A percentile compares a stretch with the other conserved stretches of the same genome.
Conservation (phyloP, 1,284 basidiomycete genomes). For the Retiboletus flavoniger region DNA sequence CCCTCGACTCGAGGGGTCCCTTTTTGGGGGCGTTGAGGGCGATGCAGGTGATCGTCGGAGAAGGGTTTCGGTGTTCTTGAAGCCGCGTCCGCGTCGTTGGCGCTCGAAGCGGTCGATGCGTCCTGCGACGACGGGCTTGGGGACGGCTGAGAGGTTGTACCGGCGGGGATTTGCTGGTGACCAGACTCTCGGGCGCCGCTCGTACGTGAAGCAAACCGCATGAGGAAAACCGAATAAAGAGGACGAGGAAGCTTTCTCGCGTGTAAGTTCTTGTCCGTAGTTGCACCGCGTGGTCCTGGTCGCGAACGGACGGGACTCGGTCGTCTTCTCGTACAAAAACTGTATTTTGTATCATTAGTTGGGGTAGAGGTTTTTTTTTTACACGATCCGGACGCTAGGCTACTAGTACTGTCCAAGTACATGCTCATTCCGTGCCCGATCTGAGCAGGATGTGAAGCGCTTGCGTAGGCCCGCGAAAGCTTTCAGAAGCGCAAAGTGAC, state of each 20-base stretch:
- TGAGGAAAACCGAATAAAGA: background rate
- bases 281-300: background rate
- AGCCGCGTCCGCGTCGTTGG: background rate
- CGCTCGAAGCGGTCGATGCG: too few species aligned
- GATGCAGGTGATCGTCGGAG: conserved; percentile 10
- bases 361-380: too few species aligned
- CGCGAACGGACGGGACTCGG: background rate
- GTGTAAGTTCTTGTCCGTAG: background rate
- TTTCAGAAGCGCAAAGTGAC: too few species aligned
- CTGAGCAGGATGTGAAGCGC: too few species aligned
- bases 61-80: conserved; percentile 7
- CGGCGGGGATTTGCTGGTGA: background rate
- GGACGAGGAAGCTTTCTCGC: background rate
- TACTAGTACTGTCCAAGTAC: too few species aligned
- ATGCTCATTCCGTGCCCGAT: too few species aligned
- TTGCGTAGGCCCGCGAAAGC: too few species aligned
- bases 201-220: background rate
- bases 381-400: too few species aligned
- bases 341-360: too few species aligned
- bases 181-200: background rate
- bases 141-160: background rate
- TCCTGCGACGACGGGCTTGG: background rate
- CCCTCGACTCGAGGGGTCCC: background rate
- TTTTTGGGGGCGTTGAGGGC: conserved; percentile 5
- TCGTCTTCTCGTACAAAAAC: background rate